Evolutionary conservation across 306 rosid genomes (phyloP).

Genomic region (Pyrus betulifolia): DNA sequence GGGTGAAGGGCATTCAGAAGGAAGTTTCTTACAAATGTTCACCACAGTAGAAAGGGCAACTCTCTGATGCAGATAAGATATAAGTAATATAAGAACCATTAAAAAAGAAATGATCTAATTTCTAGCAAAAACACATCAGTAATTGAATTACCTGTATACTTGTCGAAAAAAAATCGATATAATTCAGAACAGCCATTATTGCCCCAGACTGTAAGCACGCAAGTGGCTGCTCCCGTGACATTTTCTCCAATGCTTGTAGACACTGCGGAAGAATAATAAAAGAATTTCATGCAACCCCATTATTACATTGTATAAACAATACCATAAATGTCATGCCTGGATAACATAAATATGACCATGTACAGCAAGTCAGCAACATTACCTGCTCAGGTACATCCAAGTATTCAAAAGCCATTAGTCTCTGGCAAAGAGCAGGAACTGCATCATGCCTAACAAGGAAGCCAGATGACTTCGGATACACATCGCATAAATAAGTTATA

Average conservation of each 20-base stretch:
- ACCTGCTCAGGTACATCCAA: constrained; percentile 98
- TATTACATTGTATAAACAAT: constrained; percentile 2
- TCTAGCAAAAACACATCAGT: not conserved
- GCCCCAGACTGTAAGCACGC: constrained; percentile 93
- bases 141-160: constrained; percentile 63
- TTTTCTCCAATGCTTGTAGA: constrained; percentile 94
- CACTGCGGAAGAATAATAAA: constrained; percentile 48
- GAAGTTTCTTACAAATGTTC: constrained; percentile 88
- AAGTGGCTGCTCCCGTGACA: constrained; percentile 91
- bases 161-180: constrained; percentile 87
- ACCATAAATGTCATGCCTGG: not conserved
- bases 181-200: constrained; percentile 80
- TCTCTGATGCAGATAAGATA: constrained; percentile 44
- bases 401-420: constrained; percentile 69
- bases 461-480: constrained; percentile 69
- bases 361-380: constrained; percentile 9
- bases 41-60: constrained; percentile 94
- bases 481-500: constrained; percentile 83
- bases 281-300: constrained; percentile 7
- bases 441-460: constrained; percentile 85
- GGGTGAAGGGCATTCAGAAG: constrained; percentile 70
- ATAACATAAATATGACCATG: constrained; percentile 9
- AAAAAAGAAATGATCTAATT: not conserved
- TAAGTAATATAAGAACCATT: not conserved
- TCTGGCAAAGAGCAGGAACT: constrained; percentile 72